A percentile compares a stretch with the other conserved stretches of the same genome.
These are phyloP conservation scores for Leccinum rimulosum DNA, from an alignment of 768 basidiomycete species.

Conservation along the genomic window DNA sequence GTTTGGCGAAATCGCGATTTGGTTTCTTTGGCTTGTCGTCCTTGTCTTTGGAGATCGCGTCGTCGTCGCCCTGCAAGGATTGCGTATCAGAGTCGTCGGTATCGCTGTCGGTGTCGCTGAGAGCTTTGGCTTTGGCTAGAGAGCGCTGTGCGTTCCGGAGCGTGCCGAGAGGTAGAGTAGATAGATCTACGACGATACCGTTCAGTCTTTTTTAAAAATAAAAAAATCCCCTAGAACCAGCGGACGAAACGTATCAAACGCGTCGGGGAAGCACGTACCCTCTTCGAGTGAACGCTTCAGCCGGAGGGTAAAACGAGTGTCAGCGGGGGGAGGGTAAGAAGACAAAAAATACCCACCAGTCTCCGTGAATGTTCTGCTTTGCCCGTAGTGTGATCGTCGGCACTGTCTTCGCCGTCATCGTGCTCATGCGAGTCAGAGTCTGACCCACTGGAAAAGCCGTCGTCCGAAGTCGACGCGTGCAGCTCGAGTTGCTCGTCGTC, in stretches of 20 bases:
- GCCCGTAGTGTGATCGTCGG: neutral
- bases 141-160: constrained; percentile 62
- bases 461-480: constrained; percentile 11
- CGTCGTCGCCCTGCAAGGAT: constrained; percentile 13
- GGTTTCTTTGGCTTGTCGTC: constrained; percentile 27
- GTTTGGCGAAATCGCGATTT: constrained; percentile 51
- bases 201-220: constrained; percentile 8
- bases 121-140: constrained; percentile 42
- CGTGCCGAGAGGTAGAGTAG: constrained; percentile 59
- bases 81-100: neutral
- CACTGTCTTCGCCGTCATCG: constrained; percentile 4
- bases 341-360: constrained; percentile 12
- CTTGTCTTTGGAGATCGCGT: constrained; percentile 22
- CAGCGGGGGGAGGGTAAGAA: neutral
- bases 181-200: constrained; percentile 43
- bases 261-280: constrained; percentile 13
- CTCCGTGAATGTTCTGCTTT: constrained; percentile 12
- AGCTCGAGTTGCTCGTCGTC: constrained; percentile 43
- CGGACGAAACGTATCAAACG: neutral
- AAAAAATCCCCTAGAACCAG: neutral
- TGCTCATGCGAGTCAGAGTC: constrained; percentile 18
- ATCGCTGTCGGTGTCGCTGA: constrained; percentile 31
- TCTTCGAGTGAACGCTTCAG: constrained; percentile 29
- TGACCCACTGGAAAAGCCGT: constrained; percentile 1
- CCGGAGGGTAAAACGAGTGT: neutral